Evolutionary conservation across 2,329 filamentous ascomycete species (phyloP), one percentile per base, ranked within the genome.

Genomic region (Aspergillus candidus): DNA sequence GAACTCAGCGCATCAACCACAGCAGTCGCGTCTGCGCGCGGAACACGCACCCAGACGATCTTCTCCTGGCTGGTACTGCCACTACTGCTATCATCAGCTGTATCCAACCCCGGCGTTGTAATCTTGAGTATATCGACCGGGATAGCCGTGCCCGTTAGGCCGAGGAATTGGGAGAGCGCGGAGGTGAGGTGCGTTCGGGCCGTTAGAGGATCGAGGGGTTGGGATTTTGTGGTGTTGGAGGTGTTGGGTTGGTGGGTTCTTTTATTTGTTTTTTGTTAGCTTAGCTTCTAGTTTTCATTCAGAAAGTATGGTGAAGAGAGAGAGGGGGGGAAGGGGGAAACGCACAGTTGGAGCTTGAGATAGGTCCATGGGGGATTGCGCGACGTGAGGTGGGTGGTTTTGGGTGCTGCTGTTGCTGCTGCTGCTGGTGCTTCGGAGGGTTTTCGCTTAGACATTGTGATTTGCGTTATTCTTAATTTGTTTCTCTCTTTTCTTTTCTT

Each of bases 141-240:
- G 32, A 75, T 73, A 11, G 70, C 61, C 3, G 70, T 69, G 12
- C 72, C 72, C 4, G 65, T 63, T 6, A 73, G 46, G 1, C 72
- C 72, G 35, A 74, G 67, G 53, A 70, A 73, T 55, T 73, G 70
- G 14, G 66, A 65, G 1, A 75, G 61, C 2, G 72, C 72, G 34
- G 71, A 61, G 38, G 63, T 66, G 39, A 75, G 65, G 51, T 73
- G 63, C 22, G 68, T 68, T 45, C 67, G 66, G 17, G 68, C 63
- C n/a, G 71, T 72, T 48, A 74, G 62, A n/a, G 66, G 55, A 51
- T 75, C 72, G 27, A 72, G 55, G 34, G 59, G 50, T 37, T 55
- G 52, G 13, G 45, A 40, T 33, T 41, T 37, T 43, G 49, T 39
- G 37, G 40, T 31, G 39, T 49, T 37, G 36, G 58, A 38, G 22